Conservation (phyloP, 2,329 filamentous ascomycete species). For the Lachnellula cervina region DNA sequence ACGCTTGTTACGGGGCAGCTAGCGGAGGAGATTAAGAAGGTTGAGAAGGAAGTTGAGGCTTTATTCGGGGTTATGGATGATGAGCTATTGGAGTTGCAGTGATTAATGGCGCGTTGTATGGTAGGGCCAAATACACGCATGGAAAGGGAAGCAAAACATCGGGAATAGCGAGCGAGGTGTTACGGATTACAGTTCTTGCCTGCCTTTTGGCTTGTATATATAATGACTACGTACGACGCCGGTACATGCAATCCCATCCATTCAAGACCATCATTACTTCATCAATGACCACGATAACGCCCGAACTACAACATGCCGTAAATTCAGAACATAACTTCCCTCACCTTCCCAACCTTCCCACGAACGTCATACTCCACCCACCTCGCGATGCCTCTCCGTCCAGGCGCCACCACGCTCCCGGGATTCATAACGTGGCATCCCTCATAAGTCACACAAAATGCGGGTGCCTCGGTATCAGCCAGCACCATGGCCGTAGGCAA, state of each 20-base stretch:
- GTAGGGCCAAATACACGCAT: neutral
- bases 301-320: neutral
- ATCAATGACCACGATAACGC: neutral
- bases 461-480: constrained; percentile 73
- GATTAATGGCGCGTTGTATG: neutral
- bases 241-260: neutral
- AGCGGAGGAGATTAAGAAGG: constrained; percentile 57
- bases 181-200: neutral
- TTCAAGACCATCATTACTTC: neutral
- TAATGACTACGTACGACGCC: neutral
- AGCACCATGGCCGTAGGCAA: constrained; percentile 79
- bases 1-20: constrained; percentile 65
- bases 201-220: neutral
- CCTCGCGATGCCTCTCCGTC: constrained; percentile 61
- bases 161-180: neutral
- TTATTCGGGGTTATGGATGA: constrained; percentile 60
- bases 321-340: constrained; percentile 27
- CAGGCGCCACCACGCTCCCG: constrained; percentile 66
- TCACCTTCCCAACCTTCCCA: constrained; percentile 26
- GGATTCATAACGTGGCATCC: constrained; percentile 96
- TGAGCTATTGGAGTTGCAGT: constrained; percentile 54
- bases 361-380: constrained; percentile 83
- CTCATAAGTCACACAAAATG: constrained; percentile 88
- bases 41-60: constrained; percentile 56
- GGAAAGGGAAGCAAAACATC: neutral